Evolutionary conservation across 176 grass and related monocot genomes (phyloP).

Genomic region (Urochloa ruziziensis): DNA sequence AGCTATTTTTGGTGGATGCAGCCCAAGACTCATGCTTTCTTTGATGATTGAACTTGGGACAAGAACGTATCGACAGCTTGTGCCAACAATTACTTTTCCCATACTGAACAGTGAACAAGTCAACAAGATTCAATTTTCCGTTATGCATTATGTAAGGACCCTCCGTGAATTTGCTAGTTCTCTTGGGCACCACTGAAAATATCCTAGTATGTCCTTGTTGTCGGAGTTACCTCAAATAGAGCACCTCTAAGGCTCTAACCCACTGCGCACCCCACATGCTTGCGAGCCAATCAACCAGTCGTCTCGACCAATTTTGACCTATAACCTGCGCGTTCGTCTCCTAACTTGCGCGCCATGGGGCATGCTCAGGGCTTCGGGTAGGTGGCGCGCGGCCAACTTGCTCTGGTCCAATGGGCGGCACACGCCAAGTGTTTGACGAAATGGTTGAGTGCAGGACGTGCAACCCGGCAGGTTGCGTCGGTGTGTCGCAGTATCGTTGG

Average conservation of each 20-base stretch:
- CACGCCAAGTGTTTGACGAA: constrained; percentile 36
- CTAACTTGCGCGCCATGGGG: background rate
- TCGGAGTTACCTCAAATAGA: too few relatives aligned
- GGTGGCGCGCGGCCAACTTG: background rate
- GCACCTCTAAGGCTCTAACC: too few relatives aligned
- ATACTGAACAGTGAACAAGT: too few relatives aligned
- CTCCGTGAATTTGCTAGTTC: too few relatives aligned
- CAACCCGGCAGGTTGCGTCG: background rate
- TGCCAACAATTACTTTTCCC: too few relatives aligned
- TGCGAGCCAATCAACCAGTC: background rate
- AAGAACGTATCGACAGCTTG: too few relatives aligned
- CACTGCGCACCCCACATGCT: too few relatives aligned
- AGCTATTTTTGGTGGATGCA: background rate
- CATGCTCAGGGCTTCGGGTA: background rate
- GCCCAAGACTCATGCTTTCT: background rate
- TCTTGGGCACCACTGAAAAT: too few relatives aligned
- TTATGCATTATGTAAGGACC: too few relatives aligned
- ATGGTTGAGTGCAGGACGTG: background rate
- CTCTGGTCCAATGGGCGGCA: background rate
- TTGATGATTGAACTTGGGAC: too few relatives aligned
- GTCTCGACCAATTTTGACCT: background rate
- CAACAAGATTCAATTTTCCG: too few relatives aligned
- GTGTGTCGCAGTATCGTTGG: background rate
- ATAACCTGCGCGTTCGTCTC: background rate
- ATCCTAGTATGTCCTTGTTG: too few relatives aligned